Percentiles rank a stretch among this genome's conserved stretches.
These are phyloP conservation scores for Spirogloea muscicola DNA, from an alignment of 139 green algal species.

Conservation along the genomic window DNA sequence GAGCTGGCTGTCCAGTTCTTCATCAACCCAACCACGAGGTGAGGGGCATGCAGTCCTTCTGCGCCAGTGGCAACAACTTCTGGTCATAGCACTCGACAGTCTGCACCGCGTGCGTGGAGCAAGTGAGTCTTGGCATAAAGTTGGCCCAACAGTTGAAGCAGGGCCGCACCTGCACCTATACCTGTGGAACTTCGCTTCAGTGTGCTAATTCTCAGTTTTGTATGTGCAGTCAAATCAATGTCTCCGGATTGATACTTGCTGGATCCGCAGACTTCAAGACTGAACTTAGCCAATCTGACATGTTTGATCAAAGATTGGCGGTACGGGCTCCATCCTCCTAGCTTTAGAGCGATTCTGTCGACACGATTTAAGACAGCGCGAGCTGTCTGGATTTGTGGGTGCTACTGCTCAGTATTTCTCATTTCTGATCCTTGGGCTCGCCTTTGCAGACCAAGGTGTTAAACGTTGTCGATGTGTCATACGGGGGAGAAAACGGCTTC, in stretches of 20 bases:
- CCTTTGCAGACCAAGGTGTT: conserved; percentile 74
- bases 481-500: conserved; percentile 98
- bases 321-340: background rate
- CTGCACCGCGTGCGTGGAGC: too few relatives aligned
- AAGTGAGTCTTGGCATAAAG: background rate
- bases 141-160: too few relatives aligned
- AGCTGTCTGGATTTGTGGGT: too few relatives aligned
- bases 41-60: too few relatives aligned
- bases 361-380: too few relatives aligned
- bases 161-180: too few relatives aligned
- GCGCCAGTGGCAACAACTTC: too few relatives aligned
- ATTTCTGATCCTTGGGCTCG: background rate
- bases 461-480: conserved; percentile 93
- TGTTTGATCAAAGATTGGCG: conserved; percentile 91
- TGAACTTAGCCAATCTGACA: conserved; percentile 84
- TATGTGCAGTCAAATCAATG: conserved; percentile 66
- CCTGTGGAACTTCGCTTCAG: too few relatives aligned
- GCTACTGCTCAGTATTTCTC: background rate
- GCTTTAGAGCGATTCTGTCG: background rate
- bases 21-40: conserved; percentile 61
- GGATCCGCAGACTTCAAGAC: conserved; percentile 98
- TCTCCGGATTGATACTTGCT: conserved; percentile 89
- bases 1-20: conserved; percentile 86
- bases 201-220: too few relatives aligned
- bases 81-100: too few relatives aligned